These are phyloP conservation scores for Agaricus sinodeliciosus DNA, from an alignment of 768 basidiomycete genomes.

Conservation along the genomic window DNA sequence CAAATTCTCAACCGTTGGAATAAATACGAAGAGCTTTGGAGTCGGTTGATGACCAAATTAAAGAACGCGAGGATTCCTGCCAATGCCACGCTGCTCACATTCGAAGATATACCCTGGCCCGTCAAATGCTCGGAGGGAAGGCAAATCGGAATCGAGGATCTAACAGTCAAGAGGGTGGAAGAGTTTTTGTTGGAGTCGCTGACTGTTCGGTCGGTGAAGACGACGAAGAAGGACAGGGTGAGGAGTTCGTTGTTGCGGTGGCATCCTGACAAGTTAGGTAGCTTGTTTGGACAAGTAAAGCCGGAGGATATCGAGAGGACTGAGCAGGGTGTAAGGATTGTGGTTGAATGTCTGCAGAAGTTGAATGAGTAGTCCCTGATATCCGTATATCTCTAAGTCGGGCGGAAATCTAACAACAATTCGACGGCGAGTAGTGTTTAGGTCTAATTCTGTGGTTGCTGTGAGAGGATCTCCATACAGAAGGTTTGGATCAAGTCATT, in stretches of 20 bases:
- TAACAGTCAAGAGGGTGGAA: conserved; percentile 35
- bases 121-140: conserved; percentile 18
- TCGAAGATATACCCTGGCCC: conserved; percentile 63
- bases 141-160: conserved; percentile 18
- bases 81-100: conserved; percentile 22
- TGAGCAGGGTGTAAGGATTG: conserved; percentile 37
- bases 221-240: conserved; percentile 45
- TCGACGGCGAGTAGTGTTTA: too few relatives aligned
- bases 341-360: conserved; percentile 28
- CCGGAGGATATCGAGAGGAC: conserved; percentile 40
- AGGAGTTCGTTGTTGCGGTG: conserved; percentile 57
- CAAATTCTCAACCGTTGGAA: conserved; percentile 37
- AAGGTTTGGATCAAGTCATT: too few relatives aligned
- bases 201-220: conserved; percentile 31
- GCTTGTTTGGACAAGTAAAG: conserved; percentile 33
- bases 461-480: too few relatives aligned
- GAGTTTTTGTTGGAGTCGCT: conserved; percentile 45
- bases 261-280: conserved; percentile 61
- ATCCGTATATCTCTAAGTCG: too few relatives aligned
- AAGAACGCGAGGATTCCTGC: conserved; percentile 7
- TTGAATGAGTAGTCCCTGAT: conserved; percentile 16
- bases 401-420: too few relatives aligned
- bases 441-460: too few relatives aligned
- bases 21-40: conserved; percentile 50
- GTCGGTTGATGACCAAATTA: conserved; percentile 23